Evolutionary conservation across 2,329 filamentous ascomycete species (phyloP).

Genomic region (Leptoxyphium fumago): DNA sequence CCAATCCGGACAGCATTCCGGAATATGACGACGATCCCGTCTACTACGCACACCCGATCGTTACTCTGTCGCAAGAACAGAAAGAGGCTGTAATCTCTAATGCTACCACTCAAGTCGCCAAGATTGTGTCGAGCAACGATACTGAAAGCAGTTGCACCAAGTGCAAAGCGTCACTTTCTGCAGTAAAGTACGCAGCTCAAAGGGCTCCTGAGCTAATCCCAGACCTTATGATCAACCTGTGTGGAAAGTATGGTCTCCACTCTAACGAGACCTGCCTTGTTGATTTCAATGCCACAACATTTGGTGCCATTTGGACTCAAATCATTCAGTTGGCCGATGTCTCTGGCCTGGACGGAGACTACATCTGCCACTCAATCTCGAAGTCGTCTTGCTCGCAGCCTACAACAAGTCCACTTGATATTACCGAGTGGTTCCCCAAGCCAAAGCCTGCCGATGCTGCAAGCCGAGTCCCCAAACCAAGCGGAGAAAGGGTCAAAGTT

Average conservation of each 20-base stretch:
- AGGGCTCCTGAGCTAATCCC: conserved; percentile 36
- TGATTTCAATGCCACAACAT: conserved; percentile 32
- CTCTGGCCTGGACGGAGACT: conserved; percentile 39
- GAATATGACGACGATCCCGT: conserved; percentile 34
- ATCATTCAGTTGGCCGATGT: conserved; percentile 40
- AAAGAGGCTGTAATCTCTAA: conserved; percentile 29
- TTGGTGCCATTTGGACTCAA: conserved; percentile 44
- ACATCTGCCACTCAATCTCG: conserved; percentile 40
- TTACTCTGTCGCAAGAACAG: conserved; percentile 28
- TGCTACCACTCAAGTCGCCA: conserved; percentile 29
- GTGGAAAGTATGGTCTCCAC: conserved; percentile 33
- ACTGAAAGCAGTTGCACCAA: conserved; percentile 34
- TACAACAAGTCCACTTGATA: conserved; percentile 29
- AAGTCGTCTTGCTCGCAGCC: conserved; percentile 31
- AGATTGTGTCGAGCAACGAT: conserved; percentile 25
- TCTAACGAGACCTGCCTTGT: conserved; percentile 33
- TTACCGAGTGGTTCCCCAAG: conserved; percentile 36
- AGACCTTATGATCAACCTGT: conserved; percentile 36
- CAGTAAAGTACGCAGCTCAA: conserved; percentile 36
- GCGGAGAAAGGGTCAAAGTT: conserved; percentile 40
- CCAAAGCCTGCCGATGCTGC: conserved; percentile 33
- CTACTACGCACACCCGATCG: conserved; percentile 33
- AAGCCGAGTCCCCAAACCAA: conserved; percentile 28
- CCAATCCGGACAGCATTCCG: conserved; percentile 38
- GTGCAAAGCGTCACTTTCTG: conserved; percentile 37